Evolutionary conservation across 2,329 filamentous ascomycete genomes (phyloP).

Genomic region (Bipolaris bicolor): DNA sequence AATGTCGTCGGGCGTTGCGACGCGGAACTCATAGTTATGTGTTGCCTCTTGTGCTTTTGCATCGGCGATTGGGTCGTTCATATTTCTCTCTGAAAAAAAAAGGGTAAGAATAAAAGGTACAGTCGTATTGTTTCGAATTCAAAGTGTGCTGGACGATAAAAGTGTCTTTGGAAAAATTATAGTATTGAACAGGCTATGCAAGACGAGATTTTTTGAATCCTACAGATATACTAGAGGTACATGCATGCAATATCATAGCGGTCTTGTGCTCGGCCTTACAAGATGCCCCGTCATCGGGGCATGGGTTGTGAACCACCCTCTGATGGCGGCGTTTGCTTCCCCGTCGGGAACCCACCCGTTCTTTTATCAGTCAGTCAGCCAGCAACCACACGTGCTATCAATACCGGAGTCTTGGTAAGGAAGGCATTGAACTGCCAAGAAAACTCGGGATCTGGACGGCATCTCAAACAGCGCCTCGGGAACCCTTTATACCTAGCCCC

Average conservation of each 20-base stretch:
- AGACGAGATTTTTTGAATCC: neutral
- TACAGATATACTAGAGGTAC: no score
- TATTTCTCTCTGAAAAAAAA: neutral
- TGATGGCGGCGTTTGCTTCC: neutral
- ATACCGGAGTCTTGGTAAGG: neutral
- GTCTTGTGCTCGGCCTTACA: slow-evolving; percentile 1
- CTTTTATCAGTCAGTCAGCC: neutral
- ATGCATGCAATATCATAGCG: neutral
- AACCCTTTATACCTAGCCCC: neutral
- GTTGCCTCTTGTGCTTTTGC: slow-evolving; percentile 46
- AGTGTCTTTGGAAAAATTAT: no score
- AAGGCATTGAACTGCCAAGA: no score
- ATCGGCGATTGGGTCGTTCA: slow-evolving; percentile 35
- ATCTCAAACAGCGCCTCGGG: neutral
- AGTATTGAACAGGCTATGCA: neutral
- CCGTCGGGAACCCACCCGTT: slow-evolving; percentile 1
- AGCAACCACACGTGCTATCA: neutral
- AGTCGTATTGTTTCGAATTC: neutral
- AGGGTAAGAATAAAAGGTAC: no score
- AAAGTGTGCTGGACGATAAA: no score
- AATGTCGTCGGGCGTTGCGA: slow-evolving; percentile 39
- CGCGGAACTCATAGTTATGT: slow-evolving; percentile 36
- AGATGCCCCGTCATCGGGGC: neutral
- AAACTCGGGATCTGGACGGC: neutral
- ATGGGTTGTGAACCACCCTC: neutral